Evolutionary conservation across 805 yeast genomes (phyloP).

Genomic region (Saccharomycopsis fibuligera): DNA sequence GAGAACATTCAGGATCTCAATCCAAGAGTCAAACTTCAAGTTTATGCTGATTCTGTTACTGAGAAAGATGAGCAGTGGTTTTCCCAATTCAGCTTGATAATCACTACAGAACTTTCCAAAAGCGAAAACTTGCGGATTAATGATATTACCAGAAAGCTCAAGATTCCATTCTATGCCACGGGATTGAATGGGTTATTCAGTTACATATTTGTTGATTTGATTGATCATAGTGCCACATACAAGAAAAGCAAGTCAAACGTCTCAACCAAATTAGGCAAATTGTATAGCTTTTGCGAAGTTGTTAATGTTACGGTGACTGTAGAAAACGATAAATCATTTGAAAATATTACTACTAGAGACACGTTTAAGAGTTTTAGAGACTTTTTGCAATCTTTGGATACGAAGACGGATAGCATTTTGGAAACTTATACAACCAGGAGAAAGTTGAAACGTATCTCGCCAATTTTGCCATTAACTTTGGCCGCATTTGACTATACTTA

Average conservation of each 20-base stretch:
- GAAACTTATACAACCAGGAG: constrained; percentile 26
- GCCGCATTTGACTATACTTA: constrained; percentile 43
- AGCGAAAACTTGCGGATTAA: constrained; percentile 44
- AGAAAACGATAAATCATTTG: constrained; percentile 22
- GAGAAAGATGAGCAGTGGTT: constrained; percentile 34
- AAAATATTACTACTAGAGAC: constrained; percentile 12
- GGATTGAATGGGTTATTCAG: constrained; percentile 80
- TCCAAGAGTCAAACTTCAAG: constrained; percentile 60
- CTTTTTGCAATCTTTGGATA: constrained; percentile 20
- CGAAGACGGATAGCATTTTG: constrained; percentile 18
- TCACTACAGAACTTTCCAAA: constrained; percentile 60
- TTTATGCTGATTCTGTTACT: constrained; percentile 30
- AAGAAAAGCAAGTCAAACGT: constrained; percentile 44
- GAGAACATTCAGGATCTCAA: constrained; percentile 65
- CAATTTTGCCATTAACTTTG: constrained; percentile 52
- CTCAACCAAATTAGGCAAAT: constrained; percentile 44
- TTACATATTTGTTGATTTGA: constrained; percentile 71
- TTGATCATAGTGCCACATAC: constrained; percentile 50
- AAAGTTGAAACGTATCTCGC: constrained; percentile 44
- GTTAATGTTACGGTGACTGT: constrained; percentile 28
- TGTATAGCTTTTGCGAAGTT: constrained; percentile 14
- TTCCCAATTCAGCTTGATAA: constrained; percentile 56
- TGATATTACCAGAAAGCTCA: constrained; percentile 43
- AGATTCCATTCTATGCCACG: constrained; percentile 61
- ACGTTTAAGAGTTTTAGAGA: constrained; percentile 13